A percentile compares a stretch with the other conserved stretches of the same genome.
These are phyloP conservation scores for Alternaria sp. DNA, from an alignment of 2,329 filamentous ascomycete species.

Conservation along the genomic window DNA sequence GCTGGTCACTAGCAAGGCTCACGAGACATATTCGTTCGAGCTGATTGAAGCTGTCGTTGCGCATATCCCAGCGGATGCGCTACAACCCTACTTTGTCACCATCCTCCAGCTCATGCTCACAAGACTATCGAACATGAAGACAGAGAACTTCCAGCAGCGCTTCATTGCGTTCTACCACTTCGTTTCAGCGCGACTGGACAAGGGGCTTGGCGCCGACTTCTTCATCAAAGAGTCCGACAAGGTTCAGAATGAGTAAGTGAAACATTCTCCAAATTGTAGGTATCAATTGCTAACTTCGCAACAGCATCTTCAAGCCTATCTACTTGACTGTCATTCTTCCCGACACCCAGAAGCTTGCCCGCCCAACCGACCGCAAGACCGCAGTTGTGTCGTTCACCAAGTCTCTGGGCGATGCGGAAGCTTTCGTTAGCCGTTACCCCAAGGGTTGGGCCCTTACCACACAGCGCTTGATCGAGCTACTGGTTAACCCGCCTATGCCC, in stretches of 20 bases:
- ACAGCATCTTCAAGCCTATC: constrained; percentile 77
- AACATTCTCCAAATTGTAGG: neutral
- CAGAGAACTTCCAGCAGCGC: constrained; percentile 82
- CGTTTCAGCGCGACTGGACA: constrained; percentile 77
- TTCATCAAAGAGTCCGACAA: constrained; percentile 85
- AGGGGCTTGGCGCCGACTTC: constrained; percentile 89
- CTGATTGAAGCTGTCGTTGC: constrained; percentile 81
- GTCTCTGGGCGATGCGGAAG: constrained; percentile 82
- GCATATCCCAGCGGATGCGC: constrained; percentile 73
- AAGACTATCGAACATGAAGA: constrained; percentile 72
- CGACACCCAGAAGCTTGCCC: constrained; percentile 84
- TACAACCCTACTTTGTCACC: constrained; percentile 79
- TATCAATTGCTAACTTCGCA: constrained; percentile 21
- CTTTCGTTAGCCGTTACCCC: constrained; percentile 74
- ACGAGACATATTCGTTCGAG: constrained; percentile 87
- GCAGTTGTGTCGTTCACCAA: constrained; percentile 94
- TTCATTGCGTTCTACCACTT: constrained; percentile 97
- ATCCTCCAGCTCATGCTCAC: constrained; percentile 85
- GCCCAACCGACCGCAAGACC: constrained; percentile 88
- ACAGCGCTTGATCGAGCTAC: constrained; percentile 83
- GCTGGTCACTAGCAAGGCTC: constrained; percentile 79
- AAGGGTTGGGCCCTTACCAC: constrained; percentile 90
- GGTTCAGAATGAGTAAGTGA: constrained; percentile 70
- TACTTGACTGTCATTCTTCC: constrained; percentile 88
- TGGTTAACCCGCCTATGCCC: constrained; percentile 84